A percentile compares a stretch with the other conserved stretches of the same genome.
phyloP scores from a whole-genome alignment of 352 stramenopile genomes.

The Pythium phragmitis region DNA sequence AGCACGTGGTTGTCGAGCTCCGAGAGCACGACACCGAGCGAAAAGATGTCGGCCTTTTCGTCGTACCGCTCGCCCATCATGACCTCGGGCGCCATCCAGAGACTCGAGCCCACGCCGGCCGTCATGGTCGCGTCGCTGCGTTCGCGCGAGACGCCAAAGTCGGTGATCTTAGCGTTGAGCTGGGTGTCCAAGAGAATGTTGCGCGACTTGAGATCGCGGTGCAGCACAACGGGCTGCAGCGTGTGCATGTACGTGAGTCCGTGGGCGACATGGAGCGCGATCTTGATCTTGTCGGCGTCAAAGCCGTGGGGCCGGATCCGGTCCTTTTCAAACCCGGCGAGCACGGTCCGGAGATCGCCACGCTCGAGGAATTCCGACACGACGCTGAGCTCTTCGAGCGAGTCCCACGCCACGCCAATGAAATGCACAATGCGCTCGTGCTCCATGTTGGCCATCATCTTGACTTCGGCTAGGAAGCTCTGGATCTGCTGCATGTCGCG shows the following conservation, averaged over 20 bases:
- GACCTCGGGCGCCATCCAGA: slow-evolving; percentile 37
- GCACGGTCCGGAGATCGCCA: slow-evolving; percentile 33
- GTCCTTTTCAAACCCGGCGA: slow-evolving; percentile 30
- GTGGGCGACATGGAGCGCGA: slow-evolving; percentile 36
- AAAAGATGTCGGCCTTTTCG: slow-evolving; percentile 33
- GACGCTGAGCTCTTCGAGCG: slow-evolving; percentile 24
- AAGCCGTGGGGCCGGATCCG: slow-evolving; percentile 26
- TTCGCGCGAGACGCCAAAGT: slow-evolving; percentile 31
- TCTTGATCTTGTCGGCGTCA: slow-evolving; percentile 35
- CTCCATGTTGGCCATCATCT: slow-evolving; percentile 56
- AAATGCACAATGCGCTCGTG: slow-evolving; percentile 65
- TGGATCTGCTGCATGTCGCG: slow-evolving; percentile 54
- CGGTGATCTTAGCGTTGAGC: slow-evolving; percentile 34
- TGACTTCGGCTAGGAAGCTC: slow-evolving; percentile 49
- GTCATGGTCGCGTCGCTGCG: slow-evolving; percentile 18
- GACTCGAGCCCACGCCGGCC: slow-evolving; percentile 17
- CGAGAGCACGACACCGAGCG: slow-evolving; percentile 33
- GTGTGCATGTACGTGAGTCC: slow-evolving; percentile 32
- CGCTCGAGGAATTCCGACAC: slow-evolving; percentile 32
- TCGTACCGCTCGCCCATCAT: slow-evolving; percentile 34
- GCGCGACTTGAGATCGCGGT: slow-evolving; percentile 28
- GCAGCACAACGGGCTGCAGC: slow-evolving; percentile 21
- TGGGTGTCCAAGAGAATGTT: slow-evolving; percentile 25
- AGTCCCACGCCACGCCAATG: slow-evolving; percentile 57
- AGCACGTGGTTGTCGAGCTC: slow-evolving; percentile 30